These are phyloP conservation scores for Rhizoctonia solani DNA, from an alignment of 1,284 basidiomycete genomes.

Conservation along the genomic window DNA sequence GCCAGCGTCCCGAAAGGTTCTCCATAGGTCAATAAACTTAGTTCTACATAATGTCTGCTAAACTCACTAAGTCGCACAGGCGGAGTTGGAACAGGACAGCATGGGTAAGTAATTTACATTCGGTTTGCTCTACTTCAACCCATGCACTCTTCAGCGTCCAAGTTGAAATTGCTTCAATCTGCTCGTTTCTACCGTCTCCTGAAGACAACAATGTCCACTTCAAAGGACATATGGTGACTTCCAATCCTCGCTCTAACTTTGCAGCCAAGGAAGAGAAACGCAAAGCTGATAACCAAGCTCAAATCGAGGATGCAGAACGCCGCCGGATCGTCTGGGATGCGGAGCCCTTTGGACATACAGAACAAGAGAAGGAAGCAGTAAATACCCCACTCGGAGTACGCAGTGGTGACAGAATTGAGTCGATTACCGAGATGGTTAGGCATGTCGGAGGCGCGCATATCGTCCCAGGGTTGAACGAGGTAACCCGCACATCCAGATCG, in stretches of 20 bases:
- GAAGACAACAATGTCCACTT: slow-evolving; percentile 29
- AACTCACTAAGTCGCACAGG: background rate
- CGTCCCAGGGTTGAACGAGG: slow-evolving; percentile 13
- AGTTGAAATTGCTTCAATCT: slow-evolving; percentile 36
- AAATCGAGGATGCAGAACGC: slow-evolving; percentile 34
- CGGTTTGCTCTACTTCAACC: background rate
- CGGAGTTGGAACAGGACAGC: background rate
- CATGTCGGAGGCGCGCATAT: slow-evolving; percentile 22
- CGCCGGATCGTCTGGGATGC: slow-evolving; percentile 39
- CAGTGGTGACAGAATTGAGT: slow-evolving; percentile 4
- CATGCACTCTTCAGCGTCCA: slow-evolving; percentile 29
- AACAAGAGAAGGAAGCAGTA: too few species aligned
- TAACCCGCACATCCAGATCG: too few species aligned
- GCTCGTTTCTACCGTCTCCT: slow-evolving; percentile 23
- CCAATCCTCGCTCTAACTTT: background rate
- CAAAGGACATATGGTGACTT: background rate
- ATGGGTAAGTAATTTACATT: slow-evolving; percentile 28
- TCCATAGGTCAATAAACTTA: background rate
- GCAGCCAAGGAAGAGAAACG: background rate
- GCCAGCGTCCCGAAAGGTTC: slow-evolving; percentile 35
- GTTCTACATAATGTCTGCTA: background rate
- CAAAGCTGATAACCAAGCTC: slow-evolving; percentile 24
- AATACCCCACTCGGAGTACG: slow-evolving; percentile 30
- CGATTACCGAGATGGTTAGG: slow-evolving; percentile 19
- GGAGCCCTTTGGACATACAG: too few species aligned